phyloP scores from a whole-genome alignment of 495 filamentous ascomycete genomes.

The Cercophora sp. region DNA sequence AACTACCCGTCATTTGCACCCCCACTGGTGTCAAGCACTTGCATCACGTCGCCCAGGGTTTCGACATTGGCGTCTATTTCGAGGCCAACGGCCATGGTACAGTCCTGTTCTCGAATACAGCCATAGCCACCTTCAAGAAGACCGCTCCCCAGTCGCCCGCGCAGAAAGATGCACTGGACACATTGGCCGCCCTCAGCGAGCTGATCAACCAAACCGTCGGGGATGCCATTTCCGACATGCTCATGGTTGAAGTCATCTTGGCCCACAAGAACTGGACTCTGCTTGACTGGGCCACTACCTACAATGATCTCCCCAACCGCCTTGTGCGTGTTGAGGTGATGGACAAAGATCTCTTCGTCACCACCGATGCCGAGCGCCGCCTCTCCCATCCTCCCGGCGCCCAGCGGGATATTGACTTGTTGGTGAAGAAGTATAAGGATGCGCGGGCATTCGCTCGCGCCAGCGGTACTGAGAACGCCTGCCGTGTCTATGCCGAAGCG shows the following conservation, averaged over 20 bases:
- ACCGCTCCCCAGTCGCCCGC: slow-evolving; percentile 85
- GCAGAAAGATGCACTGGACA: slow-evolving; percentile 79
- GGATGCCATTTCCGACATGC: slow-evolving; percentile 90
- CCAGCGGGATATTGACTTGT: slow-evolving; percentile 78
- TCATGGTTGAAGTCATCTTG: slow-evolving; percentile 93
- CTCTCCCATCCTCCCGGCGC: slow-evolving; percentile 73
- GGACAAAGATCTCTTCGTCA: slow-evolving; percentile 81
- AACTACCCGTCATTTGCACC: slow-evolving; percentile 87
- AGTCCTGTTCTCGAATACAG: slow-evolving; percentile 83
- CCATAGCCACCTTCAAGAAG: slow-evolving; percentile 68
- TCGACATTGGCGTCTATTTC: slow-evolving; percentile 95
- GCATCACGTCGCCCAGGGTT: slow-evolving; percentile 86
- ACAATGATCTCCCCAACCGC: slow-evolving; percentile 94
- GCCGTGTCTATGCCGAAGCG: slow-evolving; percentile 95
- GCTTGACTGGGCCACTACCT: slow-evolving; percentile 88
- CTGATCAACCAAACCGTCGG: slow-evolving; percentile 98
- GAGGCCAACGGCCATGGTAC: slow-evolving; percentile 98
- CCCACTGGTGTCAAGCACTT: slow-evolving; percentile 96
- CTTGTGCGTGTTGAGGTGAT: slow-evolving; percentile 85
- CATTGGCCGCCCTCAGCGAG: slow-evolving; percentile 72
- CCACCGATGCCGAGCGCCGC: slow-evolving; percentile 85
- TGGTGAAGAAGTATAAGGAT: slow-evolving; percentile 86
- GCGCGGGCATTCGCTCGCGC: slow-evolving; percentile 88
- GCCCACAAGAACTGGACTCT: slow-evolving; percentile 91
- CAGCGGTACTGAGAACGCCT: slow-evolving; percentile 92